Evolutionary conservation across 257 asterid species (phyloP), one percentile per base, ranked within the genome.

Genomic region (Solanum raphanifolium): DNA sequence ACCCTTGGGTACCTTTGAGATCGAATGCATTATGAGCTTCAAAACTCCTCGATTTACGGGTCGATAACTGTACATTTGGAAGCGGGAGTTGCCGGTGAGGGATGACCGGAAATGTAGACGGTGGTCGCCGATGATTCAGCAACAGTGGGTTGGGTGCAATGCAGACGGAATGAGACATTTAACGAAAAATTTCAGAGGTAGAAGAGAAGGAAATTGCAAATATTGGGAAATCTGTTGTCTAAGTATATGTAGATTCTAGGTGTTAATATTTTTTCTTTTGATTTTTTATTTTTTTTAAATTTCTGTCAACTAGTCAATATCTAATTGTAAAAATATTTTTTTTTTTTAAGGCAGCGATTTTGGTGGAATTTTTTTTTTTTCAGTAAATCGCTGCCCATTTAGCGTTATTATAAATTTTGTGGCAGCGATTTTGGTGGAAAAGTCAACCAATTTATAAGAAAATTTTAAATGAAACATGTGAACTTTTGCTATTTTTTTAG

Each of bases 1-100:
- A 95, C 98, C 97, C 94, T 92, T 92, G 86, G 18, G 96, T 96
- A 16, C 91, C 91, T 90, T 91, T 93, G 88, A 90, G 87, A 76
- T 94, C 95, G 81, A 92, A 88, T 7, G 94, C 92, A 82, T 71
- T 86, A 48, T 48, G 21, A 43, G 92, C 89, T 31, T 39, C 68
- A 88, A 90, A 88, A 86, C 86, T 90, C 87, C 74, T 88, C 31
- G 27, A 34, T 23, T 91, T 91, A 6, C 89, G 32, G 34, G 87
- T 1, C 46, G 90, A 66, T 20, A 84, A 78, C 7, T 88, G 72
- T 87, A 90, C 35, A 18, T 75, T 81, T 13, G 90, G 43, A 46
- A 86, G 88, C 66, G 69, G 85, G 81, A 86, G 86, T 58, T 41
- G 83, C 87, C 58, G 58, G 58, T 48, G 58, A 48, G 58, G 58